A percentile compares a stretch with the other conserved stretches of the same genome.
phyloP scores from a whole-genome alignment of 371 early-diverging fungal species.

The Batkoa obscura region DNA sequence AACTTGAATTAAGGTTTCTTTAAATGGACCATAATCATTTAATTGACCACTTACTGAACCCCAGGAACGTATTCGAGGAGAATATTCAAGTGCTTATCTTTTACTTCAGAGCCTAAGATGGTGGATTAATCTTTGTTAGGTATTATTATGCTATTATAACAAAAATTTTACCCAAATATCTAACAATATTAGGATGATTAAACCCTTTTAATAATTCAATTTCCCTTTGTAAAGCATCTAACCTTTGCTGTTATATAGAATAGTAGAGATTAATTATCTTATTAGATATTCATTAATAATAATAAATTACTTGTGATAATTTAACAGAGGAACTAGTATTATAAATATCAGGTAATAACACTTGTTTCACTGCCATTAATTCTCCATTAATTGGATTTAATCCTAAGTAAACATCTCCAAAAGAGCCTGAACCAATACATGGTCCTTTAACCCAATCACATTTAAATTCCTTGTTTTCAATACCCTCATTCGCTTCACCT shows the following conservation, averaged over 20 bases:
- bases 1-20: conserved; percentile 58
- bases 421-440: conserved; percentile 90
- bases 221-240: conserved; percentile 68
- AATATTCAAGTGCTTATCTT: conserved; percentile 68
- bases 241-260: not conserved
- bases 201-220: conserved; percentile 74
- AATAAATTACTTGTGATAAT: conserved; percentile 15
- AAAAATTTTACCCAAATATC: conserved; percentile 35
- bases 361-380: conserved; percentile 96
- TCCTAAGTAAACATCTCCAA: conserved; percentile 90
- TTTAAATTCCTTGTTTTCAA: too few species aligned
- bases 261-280: not conserved
- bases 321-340: conserved; percentile 35
- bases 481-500: too few species aligned
- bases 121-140: too few species aligned
- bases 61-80: conserved; percentile 98
- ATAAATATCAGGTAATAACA: conserved; percentile 54
- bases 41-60: conserved; percentile 80
- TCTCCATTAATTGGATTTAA: conserved; percentile 67
- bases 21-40: conserved; percentile 69
- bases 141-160: too few species aligned
- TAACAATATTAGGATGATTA: conserved; percentile 86
- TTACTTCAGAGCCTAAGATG: conserved; percentile 57
- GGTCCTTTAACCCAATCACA: conserved; percentile 66
- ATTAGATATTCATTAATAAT: not conserved